A percentile compares a stretch with the other conserved stretches of the same genome.
These are phyloP conservation scores for Coniferiporia sulphurascens DNA, from an alignment of 1,284 basidiomycete species.

Conservation along the genomic window DNA sequence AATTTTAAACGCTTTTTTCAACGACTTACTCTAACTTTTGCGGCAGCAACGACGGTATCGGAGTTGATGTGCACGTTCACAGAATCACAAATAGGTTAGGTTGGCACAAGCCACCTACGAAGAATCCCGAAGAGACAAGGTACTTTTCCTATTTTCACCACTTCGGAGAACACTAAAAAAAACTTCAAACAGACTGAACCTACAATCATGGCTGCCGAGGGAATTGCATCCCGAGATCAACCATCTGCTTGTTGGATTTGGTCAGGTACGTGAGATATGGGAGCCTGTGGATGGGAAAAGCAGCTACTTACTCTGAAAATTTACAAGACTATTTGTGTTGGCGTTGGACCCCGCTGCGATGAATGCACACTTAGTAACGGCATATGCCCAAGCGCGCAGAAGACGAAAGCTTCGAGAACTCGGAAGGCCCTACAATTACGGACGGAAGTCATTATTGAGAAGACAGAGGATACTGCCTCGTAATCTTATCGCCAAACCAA, in stretches of 20 bases:
- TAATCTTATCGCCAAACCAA: background rate
- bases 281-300: background rate
- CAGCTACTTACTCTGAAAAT: too few species aligned
- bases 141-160: constrained; percentile 25
- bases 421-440: constrained; percentile 19
- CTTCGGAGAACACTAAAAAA: background rate
- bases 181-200: constrained; percentile 56
- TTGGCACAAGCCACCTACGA: constrained; percentile 86
- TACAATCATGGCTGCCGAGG: constrained; percentile 87
- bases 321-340: constrained; percentile 77
- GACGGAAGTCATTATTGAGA: background rate
- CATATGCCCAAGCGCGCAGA: constrained; percentile 59
- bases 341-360: constrained; percentile 80
- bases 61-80: constrained; percentile 95
- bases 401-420: constrained; percentile 24
- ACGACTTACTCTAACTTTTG: background rate
- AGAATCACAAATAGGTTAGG: constrained; percentile 88
- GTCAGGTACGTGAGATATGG: constrained; percentile 55
- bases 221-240: constrained; percentile 82
- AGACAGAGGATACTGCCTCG: background rate
- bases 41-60: constrained; percentile 85
- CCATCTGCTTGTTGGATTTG: constrained; percentile 87
- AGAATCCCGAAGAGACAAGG: constrained; percentile 86
- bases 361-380: constrained; percentile 58
- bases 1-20: background rate